phyloP scores from a whole-genome alignment of 257 asterid genomes.

The Ocimum tenuiflorum region DNA sequence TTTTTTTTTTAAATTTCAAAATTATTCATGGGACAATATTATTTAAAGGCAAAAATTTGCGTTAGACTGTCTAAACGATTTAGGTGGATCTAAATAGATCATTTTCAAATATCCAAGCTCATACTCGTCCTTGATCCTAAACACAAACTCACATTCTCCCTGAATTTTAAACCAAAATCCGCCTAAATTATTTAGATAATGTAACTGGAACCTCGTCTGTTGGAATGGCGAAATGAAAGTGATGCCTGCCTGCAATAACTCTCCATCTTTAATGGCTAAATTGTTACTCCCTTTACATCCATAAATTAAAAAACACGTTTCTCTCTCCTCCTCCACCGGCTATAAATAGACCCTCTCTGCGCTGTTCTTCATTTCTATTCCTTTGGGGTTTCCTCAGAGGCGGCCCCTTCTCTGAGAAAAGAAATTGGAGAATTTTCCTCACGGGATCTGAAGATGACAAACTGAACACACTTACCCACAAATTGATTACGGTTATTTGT shows the following conservation, averaged over 20 bases:
- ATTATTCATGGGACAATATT: too few species aligned
- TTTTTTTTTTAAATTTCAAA: too few species aligned
- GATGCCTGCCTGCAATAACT: neutral
- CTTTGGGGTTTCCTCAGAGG: constrained; percentile 39
- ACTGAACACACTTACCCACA: constrained; percentile 27
- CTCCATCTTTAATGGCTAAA: constrained; percentile 14
- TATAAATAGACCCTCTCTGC: constrained; percentile 31
- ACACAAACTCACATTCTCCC: too few species aligned
- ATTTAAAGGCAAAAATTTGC: too few species aligned
- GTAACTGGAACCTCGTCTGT: too few species aligned
- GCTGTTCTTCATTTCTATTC: neutral
- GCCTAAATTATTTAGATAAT: too few species aligned
- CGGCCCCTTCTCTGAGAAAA: constrained; percentile 29
- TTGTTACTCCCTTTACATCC: constrained; percentile 4
- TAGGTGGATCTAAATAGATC: too few species aligned
- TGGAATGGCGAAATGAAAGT: neutral
- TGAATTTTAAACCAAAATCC: too few species aligned
- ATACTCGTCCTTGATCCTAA: too few species aligned
- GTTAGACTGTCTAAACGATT: too few species aligned
- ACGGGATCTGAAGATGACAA: constrained; percentile 29
- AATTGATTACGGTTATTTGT: constrained; percentile 16
- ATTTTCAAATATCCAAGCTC: too few species aligned
- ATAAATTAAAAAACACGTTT: neutral
- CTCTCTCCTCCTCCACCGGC: constrained; percentile 14
- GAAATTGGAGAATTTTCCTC: constrained; percentile 21